A percentile compares a stretch with the other conserved stretches of the same genome.
Conservation (phyloP, 306 rosid species). For the Medicago lupulina region DNA sequence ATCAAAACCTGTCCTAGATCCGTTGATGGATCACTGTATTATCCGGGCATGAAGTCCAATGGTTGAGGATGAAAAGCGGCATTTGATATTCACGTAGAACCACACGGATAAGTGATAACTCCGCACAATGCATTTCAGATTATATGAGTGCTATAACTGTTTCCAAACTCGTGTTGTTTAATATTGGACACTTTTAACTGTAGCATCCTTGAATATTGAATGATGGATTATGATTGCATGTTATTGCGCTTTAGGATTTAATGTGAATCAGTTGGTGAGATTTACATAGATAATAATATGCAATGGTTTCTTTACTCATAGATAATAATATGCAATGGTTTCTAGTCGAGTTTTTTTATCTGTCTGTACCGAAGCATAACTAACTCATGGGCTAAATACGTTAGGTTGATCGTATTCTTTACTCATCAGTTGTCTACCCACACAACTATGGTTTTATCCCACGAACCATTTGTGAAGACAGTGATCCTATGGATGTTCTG, state of each 20-base stretch:
- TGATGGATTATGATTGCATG: constrained; percentile 2
- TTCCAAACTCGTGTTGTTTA: constrained; percentile 9
- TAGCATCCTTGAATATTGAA: constrained; percentile 17
- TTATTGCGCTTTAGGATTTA: neutral
- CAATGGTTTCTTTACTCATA: constrained; percentile 14
- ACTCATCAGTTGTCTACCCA: constrained; percentile 97
- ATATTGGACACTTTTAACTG: constrained; percentile 4
- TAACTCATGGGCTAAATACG: constrained; percentile 39
- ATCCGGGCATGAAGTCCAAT: neutral
- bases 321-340: neutral
- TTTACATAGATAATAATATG: constrained; percentile 3
- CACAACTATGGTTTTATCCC: constrained; percentile 99
- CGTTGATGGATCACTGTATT: neutral
- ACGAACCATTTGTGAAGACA: constrained; percentile 92
- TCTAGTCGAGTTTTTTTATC: constrained; percentile 4
- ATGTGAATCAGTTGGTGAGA: neutral
- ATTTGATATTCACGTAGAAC: constrained; percentile 18
- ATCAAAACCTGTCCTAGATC: neutral
- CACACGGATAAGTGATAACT: neutral
- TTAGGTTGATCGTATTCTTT: constrained; percentile 96
- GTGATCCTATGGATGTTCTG: constrained; percentile 97
- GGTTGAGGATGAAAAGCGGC: neutral
- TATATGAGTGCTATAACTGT: constrained; percentile 13
- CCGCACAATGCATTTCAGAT: constrained; percentile 10
- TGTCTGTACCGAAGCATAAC: constrained; percentile 38